Evolutionary conservation across 208 protist genomes (phyloP).

Genomic region (Acanthamoeba castellanii): DNA sequence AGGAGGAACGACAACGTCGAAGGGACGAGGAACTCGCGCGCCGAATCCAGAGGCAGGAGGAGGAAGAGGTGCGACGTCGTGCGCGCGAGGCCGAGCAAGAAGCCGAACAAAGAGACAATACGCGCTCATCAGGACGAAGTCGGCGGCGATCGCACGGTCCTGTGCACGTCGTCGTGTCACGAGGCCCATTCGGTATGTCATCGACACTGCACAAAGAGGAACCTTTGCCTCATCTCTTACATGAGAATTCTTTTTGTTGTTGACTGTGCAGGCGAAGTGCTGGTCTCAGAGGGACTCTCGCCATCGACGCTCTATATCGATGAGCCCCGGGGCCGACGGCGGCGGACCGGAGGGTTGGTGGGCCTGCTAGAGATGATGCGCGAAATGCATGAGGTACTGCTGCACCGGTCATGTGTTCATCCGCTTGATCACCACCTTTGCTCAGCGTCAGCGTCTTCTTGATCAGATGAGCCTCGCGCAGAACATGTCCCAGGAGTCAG

Average conservation of each 20-base stretch:
- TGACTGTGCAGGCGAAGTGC: background rate
- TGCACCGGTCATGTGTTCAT: background rate
- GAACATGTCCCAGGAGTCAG: slow-evolving; percentile 9
- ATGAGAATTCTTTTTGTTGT: background rate
- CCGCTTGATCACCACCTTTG: background rate
- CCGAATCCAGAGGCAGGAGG: background rate
- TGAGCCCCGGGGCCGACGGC: background rate
- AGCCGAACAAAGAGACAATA: background rate
- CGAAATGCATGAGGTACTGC: slow-evolving; percentile 1
- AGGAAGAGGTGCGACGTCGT: slow-evolving; percentile 19
- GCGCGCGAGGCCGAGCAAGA: background rate
- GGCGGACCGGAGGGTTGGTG: background rate
- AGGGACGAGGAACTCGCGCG: slow-evolving; percentile 42
- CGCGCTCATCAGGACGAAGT: background rate
- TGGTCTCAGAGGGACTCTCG: background rate
- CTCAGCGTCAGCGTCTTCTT: background rate
- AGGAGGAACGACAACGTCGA: background rate
- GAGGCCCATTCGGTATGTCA: background rate
- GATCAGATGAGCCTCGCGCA: background rate
- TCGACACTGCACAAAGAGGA: background rate
- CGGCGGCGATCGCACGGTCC: background rate
- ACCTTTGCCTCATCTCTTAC: background rate
- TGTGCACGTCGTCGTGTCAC: background rate
- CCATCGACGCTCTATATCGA: background rate
- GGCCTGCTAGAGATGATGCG: slow-evolving; percentile 17